Base-by-base conservation (phyloP, 176 grass and related monocot species). In the Oropetium thomaeum region DNA sequence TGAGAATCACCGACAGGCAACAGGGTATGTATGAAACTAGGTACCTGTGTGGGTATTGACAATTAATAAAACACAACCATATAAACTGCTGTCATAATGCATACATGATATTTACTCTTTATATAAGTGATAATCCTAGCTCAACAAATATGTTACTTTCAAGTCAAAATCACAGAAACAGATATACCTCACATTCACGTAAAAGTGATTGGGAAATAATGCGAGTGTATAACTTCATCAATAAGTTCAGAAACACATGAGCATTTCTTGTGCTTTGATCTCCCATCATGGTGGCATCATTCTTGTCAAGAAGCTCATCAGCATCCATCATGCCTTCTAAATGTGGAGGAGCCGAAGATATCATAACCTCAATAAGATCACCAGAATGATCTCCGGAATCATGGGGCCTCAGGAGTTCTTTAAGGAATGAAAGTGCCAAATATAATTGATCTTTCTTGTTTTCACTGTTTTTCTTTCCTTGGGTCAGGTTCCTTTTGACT, bases 111-210 rank as follows among this genome's bases (percentile, higher is more conserved):
- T 58, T 81, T 54, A 55, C n/a, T 67, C n/a, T 20, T 42, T 41
- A 58, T 67, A 27, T 32, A 33, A 70, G 40, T 41, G 13, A 27
- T 26, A 1, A 65, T 80, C 42, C 39, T 39, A 57, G 45, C 58
- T 82, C 31, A 42, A 67, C 14, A n/a, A 84, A 67, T 67, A 23
- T 25, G 23, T 16, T 83, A 16, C 35, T 67, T 43, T 68, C 32
- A 40, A 62, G 15, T 41, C 35, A 27, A 83, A 31, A 83, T 61
- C 6, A 65, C 29, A 58, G 12, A 82, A 82, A 65, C 45, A 61
- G 58, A 79, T 37, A 71, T 93, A 97, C 93, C 93, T 93, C 93
- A 4, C 67, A 93, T 80, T 97, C 93, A 84, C 58, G 65, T 83
- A 82, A 71, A 71, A 87, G 85, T 80, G 90, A 90, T n/a, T 84